Conservation (phyloP, 177 flowering plant genomes). For the Vitis hybrid region DNA sequence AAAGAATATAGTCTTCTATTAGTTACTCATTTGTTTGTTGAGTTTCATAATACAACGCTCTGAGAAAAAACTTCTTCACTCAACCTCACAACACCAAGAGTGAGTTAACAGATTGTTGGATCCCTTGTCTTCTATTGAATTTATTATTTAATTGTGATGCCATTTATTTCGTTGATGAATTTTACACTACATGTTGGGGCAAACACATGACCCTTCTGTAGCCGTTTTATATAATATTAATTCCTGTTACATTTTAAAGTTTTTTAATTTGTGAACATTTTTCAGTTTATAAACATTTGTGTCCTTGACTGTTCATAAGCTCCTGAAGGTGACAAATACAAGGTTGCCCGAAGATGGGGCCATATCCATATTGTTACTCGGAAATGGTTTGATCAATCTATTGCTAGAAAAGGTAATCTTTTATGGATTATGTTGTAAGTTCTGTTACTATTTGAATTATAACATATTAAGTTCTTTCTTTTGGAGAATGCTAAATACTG, state of each 20-base stretch:
- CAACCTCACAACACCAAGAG: no score
- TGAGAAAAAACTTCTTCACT: no score
- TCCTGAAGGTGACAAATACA: slow-evolving; percentile 96
- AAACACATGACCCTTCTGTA: no score
- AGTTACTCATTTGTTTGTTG: no score
- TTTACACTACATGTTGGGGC: no score
- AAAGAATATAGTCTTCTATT: no score
- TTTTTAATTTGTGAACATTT: not conserved
- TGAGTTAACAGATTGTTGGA: no score
- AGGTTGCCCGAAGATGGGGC: slow-evolving; percentile 90
- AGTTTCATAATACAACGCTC: no score
- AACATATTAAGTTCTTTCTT: not conserved
- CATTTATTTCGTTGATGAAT: no score
- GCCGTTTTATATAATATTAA: no score
- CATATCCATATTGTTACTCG: slow-evolving; percentile 65
- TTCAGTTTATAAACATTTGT: slow-evolving; percentile 8
- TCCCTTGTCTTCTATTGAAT: no score
- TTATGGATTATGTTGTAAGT: not conserved
- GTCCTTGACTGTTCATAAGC: slow-evolving; percentile 65
- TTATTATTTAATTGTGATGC: no score
- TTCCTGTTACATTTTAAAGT: not conserved
- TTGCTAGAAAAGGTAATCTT: slow-evolving; percentile 67
- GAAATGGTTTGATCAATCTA: slow-evolving; percentile 85
- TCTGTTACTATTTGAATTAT: not conserved
- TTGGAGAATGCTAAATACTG: not conserved